Conservation (phyloP, 2,329 filamentous ascomycete genomes). For the Hirsutella rhossiliensis region DNA sequence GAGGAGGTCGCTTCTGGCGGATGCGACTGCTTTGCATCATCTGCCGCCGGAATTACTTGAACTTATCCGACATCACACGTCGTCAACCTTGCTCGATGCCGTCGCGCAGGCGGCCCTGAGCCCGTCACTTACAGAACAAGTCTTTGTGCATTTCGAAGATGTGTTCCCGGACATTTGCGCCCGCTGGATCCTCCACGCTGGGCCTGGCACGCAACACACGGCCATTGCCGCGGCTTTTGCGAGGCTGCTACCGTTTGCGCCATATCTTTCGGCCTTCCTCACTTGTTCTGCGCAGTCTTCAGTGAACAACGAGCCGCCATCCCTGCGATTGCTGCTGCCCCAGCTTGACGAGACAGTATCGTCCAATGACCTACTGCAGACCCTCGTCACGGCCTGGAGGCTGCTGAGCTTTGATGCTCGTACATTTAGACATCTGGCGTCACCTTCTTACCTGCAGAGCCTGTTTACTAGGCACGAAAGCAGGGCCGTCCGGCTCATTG, state of each 20-base stretch:
- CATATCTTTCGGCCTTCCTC: slow-evolving; percentile 64
- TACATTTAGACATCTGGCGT: slow-evolving; percentile 53
- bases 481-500: slow-evolving; percentile 61
- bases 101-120: slow-evolving; percentile 59
- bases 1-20: slow-evolving; percentile 42
- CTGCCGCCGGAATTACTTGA: slow-evolving; percentile 60
- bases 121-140: slow-evolving; percentile 54
- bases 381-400: slow-evolving; percentile 50
- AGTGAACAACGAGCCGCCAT: slow-evolving; percentile 5
- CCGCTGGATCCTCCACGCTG: slow-evolving; percentile 52
- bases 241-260: slow-evolving; percentile 68
- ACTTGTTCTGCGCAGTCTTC: slow-evolving; percentile 27
- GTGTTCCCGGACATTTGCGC: slow-evolving; percentile 75
- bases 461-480: slow-evolving; percentile 48
- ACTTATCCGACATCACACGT: slow-evolving; percentile 50
- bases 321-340: slow-evolving; percentile 18
- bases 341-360: slow-evolving; percentile 15
- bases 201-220: slow-evolving; percentile 24
- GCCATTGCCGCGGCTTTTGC: slow-evolving; percentile 60
- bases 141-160: slow-evolving; percentile 64
- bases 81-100: slow-evolving; percentile 57
- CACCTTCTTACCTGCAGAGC: slow-evolving; percentile 53
- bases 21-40: slow-evolving; percentile 40
- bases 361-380: slow-evolving; percentile 13
- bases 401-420: slow-evolving; percentile 65